Percentiles rank a stretch among this genome's conserved stretches.
Evolutionary conservation across 2,329 filamentous ascomycete genomes (phyloP).

Genomic region (Fusarium redolens): DNA sequence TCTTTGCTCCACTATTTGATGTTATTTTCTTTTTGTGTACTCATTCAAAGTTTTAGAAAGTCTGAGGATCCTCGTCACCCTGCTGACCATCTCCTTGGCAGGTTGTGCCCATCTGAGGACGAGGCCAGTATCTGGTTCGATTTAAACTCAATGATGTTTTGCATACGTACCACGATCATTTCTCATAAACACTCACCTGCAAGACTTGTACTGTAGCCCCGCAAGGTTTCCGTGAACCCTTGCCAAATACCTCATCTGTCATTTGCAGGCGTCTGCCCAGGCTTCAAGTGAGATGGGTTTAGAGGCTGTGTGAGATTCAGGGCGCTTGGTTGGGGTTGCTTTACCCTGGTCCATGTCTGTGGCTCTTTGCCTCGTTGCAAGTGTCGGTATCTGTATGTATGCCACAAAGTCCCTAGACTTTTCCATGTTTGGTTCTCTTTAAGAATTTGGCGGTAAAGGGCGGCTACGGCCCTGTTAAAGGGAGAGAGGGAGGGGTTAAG

Average conservation of each 20-base stretch:
- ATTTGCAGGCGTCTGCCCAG: conserved; percentile 7
- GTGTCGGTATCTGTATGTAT: not conserved
- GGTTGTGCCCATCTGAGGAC: not conserved
- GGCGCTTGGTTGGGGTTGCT: conserved; percentile 35
- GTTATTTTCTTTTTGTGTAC: not conserved
- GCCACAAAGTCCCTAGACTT: conserved; percentile 3
- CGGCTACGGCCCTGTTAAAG: not conserved
- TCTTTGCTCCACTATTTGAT: conserved; percentile 7
- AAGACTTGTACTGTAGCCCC: conserved; percentile 10
- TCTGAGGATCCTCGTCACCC: conserved; percentile 8
- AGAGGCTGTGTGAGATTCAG: conserved; percentile 41
- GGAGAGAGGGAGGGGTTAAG: not conserved
- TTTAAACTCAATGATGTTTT: conserved; percentile 3
- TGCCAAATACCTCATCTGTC: conserved; percentile 8
- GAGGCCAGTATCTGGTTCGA: conserved; percentile 9
- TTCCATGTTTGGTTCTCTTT: not conserved
- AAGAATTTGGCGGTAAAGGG: conserved; percentile 10
- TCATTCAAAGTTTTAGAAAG: not conserved
- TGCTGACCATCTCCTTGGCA: not conserved
- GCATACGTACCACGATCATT: not conserved
- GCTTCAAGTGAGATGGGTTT: conserved; percentile 26
- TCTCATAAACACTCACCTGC: conserved; percentile 10
- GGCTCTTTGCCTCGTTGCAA: conserved; percentile 22
- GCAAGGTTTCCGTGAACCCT: conserved; percentile 24
- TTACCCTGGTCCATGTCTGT: conserved; percentile 18